Base-by-base conservation (phyloP, 1,284 basidiomycete species). In the Schizophyllum commune region DNA sequence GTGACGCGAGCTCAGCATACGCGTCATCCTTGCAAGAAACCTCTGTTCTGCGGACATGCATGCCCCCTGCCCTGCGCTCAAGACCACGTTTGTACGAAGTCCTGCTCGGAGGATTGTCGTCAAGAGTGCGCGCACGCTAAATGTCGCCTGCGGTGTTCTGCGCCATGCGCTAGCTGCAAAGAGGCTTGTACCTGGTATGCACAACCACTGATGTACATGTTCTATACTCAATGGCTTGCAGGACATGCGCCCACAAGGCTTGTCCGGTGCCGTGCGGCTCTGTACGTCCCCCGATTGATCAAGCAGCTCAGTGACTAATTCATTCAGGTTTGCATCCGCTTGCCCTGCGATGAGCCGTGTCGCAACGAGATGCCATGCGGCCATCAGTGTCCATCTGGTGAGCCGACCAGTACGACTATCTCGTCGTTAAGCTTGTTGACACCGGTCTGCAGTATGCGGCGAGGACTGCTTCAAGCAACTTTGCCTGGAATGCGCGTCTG, bases 221-320 rank as follows among this genome's bases (percentile, higher is more conserved):
- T 58, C 17, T 58, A 27, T 52, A 27, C 32, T 39, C n/a, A 27
- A 20, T 8, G 39, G 17, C 17, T 9, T 3, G 13, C 57, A 83
- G 81, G 83, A 67, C 56, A 8, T 90, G 88, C 66, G 64, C 74
- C 5, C 85, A 89, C 63, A 66, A 77, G 27, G 56, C 60, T 1
- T 91, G 89, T 62, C 81, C 81, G 1, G 77, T 88, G 19, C 81
- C 85, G 0, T 91, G 89, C 66, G 87, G 86, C 13, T 86, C 85
- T 21, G 88, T 88, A 61, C 73, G 84, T 75, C 7, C 27, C 3
- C 39, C 1, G 27, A 27, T 5, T 27, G 2, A 5, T 5, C 27
- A 27, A 5, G 34, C 32, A 51, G 13, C 32, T 1, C 56, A 11
- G 11, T 58, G 7, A 57, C 39, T 63, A 13, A 59, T 11, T 15